Evolutionary conservation across 371 early-diverging fungal species (phyloP).

Genomic region (Mortierella sp.): DNA sequence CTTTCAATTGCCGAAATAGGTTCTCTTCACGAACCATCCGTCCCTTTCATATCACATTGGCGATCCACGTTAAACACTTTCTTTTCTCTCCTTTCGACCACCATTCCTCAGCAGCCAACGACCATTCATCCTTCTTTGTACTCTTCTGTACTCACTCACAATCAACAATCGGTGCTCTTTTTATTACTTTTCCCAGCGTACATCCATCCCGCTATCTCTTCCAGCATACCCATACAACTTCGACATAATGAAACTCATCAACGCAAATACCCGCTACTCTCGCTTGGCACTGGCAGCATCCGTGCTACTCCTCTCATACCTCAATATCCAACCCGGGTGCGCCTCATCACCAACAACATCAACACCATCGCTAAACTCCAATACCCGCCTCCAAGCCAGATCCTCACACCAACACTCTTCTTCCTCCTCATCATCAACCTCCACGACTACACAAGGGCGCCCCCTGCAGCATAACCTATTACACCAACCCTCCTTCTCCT

Average conservation of each 20-base stretch:
- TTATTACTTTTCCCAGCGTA: neutral
- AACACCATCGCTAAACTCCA: neutral
- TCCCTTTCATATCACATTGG: neutral
- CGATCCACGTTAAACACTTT: neutral
- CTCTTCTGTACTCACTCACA: too few species aligned
- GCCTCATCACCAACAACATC: constrained; percentile 2
- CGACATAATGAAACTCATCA: constrained; percentile 8
- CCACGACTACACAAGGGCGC: neutral
- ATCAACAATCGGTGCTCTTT: too few species aligned
- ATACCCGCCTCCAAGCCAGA: neutral
- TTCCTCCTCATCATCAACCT: neutral
- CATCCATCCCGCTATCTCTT: neutral
- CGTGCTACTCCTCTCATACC: constrained; percentile 1
- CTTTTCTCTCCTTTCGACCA: too few species aligned
- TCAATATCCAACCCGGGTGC: constrained; percentile 3
- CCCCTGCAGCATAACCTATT: neutral
- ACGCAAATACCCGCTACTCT: neutral
- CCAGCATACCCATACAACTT: neutral
- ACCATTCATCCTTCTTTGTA: neutral
- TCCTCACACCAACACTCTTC: neutral
- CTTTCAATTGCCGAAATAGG: neutral
- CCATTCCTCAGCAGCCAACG: neutral
- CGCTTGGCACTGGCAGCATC: constrained; percentile 2
- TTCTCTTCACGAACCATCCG: neutral
- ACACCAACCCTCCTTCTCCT: neutral